phyloP scores from a whole-genome alignment of 805 yeast species.

The Metschnikowia corniflorae region DNA sequence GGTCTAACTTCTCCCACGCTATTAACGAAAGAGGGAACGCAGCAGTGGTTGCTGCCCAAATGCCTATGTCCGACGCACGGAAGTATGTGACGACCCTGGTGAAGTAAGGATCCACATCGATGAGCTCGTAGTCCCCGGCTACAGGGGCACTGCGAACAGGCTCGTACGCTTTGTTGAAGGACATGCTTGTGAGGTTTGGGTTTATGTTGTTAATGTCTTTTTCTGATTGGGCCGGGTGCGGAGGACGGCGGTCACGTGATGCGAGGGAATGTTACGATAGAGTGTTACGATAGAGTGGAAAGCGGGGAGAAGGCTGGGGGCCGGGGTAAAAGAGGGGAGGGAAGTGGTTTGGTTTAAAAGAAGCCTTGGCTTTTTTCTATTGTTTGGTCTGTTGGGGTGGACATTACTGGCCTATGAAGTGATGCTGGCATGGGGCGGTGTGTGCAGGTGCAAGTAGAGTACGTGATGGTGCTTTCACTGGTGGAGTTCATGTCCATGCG shows the following conservation, averaged over 20 bases:
- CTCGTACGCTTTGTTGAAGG: slow-evolving; percentile 35
- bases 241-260: slow-evolving; percentile 12
- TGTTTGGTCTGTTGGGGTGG: too few species aligned
- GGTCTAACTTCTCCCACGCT: slow-evolving; percentile 43
- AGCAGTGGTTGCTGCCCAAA: slow-evolving; percentile 42
- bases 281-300: too few species aligned
- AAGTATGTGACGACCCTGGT: slow-evolving; percentile 67
- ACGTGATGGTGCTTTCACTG: too few species aligned
- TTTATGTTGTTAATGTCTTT: slow-evolving; percentile 22
- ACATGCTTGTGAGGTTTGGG: slow-evolving; percentile 24
- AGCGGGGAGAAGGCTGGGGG: too few species aligned
- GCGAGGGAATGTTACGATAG: too few species aligned
- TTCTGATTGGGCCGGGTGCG: slow-evolving; percentile 34
- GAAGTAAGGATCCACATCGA: slow-evolving; percentile 80
- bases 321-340: too few species aligned
- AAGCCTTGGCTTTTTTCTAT: too few species aligned
- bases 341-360: too few species aligned
- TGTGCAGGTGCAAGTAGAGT: too few species aligned
- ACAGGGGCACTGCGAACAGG: slow-evolving; percentile 35
- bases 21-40: slow-evolving; percentile 41
- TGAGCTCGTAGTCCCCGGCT: slow-evolving; percentile 42
- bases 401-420: too few species aligned
- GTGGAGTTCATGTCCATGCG: too few species aligned
- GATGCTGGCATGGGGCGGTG: too few species aligned
- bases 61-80: slow-evolving; percentile 61